Evolutionary conservation across 257 asterid genomes (phyloP), one percentile per base, ranked within the genome.

Genomic region (Echium plantagineum): DNA sequence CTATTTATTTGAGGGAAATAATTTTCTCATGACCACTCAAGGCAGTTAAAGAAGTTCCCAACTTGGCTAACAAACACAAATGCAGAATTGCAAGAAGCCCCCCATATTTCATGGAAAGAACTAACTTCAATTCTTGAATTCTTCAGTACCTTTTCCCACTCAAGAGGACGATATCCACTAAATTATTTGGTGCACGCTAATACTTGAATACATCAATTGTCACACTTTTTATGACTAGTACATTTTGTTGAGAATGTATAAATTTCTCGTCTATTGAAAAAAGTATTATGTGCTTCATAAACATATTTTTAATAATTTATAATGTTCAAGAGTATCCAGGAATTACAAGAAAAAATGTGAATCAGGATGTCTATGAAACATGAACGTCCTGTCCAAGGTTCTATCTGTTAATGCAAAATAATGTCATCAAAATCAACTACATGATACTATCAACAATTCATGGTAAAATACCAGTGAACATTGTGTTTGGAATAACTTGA

Each of bases 1-100:
- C 78, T 12, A 61, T 28, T 71, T 65, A 63, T 21, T 2, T 22
- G 78, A 24, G 68, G 53, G 55, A 69, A 76, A 77, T 72, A 74
- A 60, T 31, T 52, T 52, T 67, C 30, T 61, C 81, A 74, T 81
- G 84, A 71, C 59, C 72, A 24, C 19, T 55, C 49, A 38, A 4
- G 47, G 15, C 47, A 35, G 47, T 35, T 35, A 12, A 10, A 13
- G 17, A 42, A 42, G 49, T 42, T 42, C 15, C 46, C 17, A 42
- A 13, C 17, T 42, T 42, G 5, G 10, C 13, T 13, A 42, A 17
- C 49, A 12, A 42, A 42, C 49, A 42, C 49, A 42, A 42, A 5
- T 42, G 17, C 49, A 42, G 0, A 12, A 10, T 10, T 42, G 49
- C 49, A 42, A 42, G 16, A 42, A 42, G 49, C 15, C 49, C 49